Conservation (phyloP, 1,284 basidiomycete species). For the Cutaneotrichosporon arboriforme region DNA sequence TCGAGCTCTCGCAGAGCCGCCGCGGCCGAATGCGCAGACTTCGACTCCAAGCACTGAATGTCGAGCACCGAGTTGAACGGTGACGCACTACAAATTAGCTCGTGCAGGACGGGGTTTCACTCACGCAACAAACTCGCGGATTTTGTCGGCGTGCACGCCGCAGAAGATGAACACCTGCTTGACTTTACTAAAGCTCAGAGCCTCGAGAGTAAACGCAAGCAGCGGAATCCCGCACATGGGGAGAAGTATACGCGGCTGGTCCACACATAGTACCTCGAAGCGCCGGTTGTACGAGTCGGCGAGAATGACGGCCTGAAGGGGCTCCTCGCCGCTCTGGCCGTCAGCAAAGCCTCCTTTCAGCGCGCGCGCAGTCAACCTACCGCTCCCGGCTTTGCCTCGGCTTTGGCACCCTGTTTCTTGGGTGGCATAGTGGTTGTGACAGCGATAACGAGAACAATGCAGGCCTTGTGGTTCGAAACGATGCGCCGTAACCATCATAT, state of each 20-base stretch:
- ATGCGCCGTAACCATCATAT: too few relatives aligned
- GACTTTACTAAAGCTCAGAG: constrained; percentile 82
- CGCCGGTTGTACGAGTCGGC: constrained; percentile 93
- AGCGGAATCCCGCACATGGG: constrained; percentile 91
- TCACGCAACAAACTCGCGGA: constrained; percentile 60
- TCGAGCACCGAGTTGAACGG: constrained; percentile 57
- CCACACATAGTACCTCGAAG: constrained; percentile 77
- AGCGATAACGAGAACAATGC: background rate
- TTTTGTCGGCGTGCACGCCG: constrained; percentile 75
- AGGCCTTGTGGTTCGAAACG: background rate
- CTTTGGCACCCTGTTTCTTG: constrained; percentile 34
- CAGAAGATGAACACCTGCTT: constrained; percentile 94
- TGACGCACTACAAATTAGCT: constrained; percentile 16
- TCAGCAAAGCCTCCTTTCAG: background rate
- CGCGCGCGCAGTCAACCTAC: constrained; percentile 1
- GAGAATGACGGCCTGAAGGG: constrained; percentile 85
- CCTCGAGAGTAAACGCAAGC: constrained; percentile 93
- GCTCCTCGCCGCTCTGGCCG: constrained; percentile 56
- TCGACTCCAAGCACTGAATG: constrained; percentile 80
- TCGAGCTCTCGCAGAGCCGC: constrained; percentile 97
- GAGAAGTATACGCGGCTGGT: constrained; percentile 77
- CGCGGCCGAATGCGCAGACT: constrained; percentile 83
- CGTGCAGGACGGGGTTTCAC: too few relatives aligned
- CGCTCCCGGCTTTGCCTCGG: constrained; percentile 21
- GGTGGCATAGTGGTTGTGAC: constrained; percentile 30